phyloP scores from a whole-genome alignment of 805 yeast genomes.

The Blastobotrys mokoenaii region DNA sequence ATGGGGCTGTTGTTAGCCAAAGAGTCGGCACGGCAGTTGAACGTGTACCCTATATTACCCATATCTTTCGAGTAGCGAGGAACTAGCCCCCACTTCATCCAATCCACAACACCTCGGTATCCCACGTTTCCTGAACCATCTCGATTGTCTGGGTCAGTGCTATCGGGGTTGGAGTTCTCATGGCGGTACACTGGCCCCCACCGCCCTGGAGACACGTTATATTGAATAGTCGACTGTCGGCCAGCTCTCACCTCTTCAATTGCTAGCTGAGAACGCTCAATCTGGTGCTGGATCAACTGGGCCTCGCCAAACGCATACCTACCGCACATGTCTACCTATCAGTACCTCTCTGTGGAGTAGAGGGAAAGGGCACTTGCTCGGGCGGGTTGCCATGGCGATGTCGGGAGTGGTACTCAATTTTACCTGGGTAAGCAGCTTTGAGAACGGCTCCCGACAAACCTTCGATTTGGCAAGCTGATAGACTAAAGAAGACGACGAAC shows the following conservation, averaged over 20 bases:
- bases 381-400: too few species aligned
- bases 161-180: neutral
- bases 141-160: constrained; percentile 3
- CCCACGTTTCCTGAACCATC: too few species aligned
- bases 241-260: constrained; percentile 18
- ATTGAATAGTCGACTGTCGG: constrained; percentile 16
- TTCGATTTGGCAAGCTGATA: neutral
- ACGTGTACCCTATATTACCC: constrained; percentile 23
- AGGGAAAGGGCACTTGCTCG: too few species aligned
- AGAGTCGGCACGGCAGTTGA: constrained; percentile 70
- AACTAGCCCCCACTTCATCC: constrained; percentile 75
- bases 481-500: too few species aligned
- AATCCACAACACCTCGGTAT: constrained; percentile 26
- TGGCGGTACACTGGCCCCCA: constrained; percentile 18
- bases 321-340: constrained; percentile 46
- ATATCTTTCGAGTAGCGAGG: constrained; percentile 35
- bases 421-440: too few species aligned
- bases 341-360: too few species aligned
- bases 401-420: neutral
- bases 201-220: constrained; percentile 19
- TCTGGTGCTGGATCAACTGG: constrained; percentile 1
- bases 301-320: constrained; percentile 35
- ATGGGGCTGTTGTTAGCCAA: constrained; percentile 37
- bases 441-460: neutral
- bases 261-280: constrained; percentile 11